Evolutionary conservation across 257 asterid species (phyloP).

Genomic region (Petunia secreta): DNA sequence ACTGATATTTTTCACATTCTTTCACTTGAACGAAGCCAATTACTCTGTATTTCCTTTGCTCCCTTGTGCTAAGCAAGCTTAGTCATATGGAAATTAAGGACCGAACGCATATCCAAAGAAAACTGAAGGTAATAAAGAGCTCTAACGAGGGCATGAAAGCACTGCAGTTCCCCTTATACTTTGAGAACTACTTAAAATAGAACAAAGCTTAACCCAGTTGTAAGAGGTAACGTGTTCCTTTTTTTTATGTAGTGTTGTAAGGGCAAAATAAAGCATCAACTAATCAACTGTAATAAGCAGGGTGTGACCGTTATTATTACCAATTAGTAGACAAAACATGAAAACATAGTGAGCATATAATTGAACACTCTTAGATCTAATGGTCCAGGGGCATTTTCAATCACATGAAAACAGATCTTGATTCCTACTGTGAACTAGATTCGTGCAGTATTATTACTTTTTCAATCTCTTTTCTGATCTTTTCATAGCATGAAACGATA

Average conservation of each 20-base stretch:
- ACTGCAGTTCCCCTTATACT: background rate
- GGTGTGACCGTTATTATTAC: background rate
- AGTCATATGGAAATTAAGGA: background rate
- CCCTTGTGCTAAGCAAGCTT: constrained; percentile 15
- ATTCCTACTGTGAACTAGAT: background rate
- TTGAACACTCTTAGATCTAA: background rate
- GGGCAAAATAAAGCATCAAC: background rate
- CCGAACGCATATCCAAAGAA: background rate
- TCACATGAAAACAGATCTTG: background rate
- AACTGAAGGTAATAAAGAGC: background rate
- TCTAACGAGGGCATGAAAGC: constrained; percentile 6
- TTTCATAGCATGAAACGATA: background rate
- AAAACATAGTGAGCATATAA: background rate
- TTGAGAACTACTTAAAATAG: background rate
- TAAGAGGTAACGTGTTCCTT: background rate
- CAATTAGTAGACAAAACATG: constrained; percentile 10
- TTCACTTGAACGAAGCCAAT: constrained; percentile 9
- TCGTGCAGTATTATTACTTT: background rate
- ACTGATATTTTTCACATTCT: background rate
- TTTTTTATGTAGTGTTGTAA: background rate
- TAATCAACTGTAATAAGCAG: background rate
- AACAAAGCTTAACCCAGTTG: constrained; percentile 13
- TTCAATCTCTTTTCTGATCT: background rate
- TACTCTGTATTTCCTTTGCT: background rate
- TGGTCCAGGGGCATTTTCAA: background rate